These are phyloP conservation scores for Candida loeiensis DNA, from an alignment of 805 yeast species.

Conservation along the genomic window DNA sequence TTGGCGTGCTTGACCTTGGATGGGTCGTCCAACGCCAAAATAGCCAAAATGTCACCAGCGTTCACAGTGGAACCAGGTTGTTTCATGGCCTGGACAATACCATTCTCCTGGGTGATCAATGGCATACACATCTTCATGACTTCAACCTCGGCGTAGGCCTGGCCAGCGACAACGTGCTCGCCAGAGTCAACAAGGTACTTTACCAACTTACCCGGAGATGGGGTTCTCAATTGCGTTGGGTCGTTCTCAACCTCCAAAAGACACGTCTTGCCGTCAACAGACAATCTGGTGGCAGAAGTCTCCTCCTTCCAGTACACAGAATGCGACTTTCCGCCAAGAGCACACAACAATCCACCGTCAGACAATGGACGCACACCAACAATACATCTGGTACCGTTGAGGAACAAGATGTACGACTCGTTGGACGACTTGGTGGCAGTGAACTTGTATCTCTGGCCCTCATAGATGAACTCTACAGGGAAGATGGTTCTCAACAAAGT, in stretches of 20 bases:
- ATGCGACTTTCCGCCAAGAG: constrained; percentile 90
- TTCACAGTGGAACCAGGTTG: constrained; percentile 97
- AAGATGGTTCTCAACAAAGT: constrained; percentile 78
- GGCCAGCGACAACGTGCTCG: constrained; percentile 87
- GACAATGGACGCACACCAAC: constrained; percentile 85
- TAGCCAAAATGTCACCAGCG: constrained; percentile 97
- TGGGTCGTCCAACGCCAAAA: constrained; percentile 92
- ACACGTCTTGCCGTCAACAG: constrained; percentile 95
- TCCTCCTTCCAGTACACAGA: constrained; percentile 98
- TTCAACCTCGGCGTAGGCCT: constrained; percentile 96
- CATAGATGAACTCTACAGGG: constrained; percentile 94
- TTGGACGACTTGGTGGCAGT: constrained; percentile 91
- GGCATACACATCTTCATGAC: constrained; percentile 99
- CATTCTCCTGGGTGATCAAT: constrained; percentile 87
- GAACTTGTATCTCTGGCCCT: constrained; percentile 87
- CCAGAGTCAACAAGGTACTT: constrained; percentile 92
- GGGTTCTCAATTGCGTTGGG: constrained; percentile 97
- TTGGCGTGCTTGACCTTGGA: constrained; percentile 94
- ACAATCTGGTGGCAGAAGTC: constrained; percentile 88
- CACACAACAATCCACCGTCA: constrained; percentile 89
- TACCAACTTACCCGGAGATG: constrained; percentile 97
- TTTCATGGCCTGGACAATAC: constrained; percentile 85
- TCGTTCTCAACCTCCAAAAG: constrained; percentile 92
- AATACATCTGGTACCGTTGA: constrained; percentile 88
- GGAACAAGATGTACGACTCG: constrained; percentile 81